phyloP scores from a whole-genome alignment of 192 early-diverging fungal genomes.

The Entomortierella parvispora region DNA sequence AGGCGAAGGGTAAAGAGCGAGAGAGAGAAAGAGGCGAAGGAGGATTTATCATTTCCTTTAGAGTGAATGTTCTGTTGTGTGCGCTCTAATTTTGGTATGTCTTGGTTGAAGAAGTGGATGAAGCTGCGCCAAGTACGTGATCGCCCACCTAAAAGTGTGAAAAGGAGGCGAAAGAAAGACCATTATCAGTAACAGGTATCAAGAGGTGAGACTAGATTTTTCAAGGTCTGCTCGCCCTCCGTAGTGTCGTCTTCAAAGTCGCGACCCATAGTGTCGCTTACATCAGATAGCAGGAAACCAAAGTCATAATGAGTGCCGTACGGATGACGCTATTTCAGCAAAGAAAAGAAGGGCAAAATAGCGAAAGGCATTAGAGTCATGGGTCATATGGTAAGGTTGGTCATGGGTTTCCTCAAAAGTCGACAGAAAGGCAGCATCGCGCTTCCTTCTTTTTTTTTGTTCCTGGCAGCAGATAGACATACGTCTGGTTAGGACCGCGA shows the following conservation, averaged over 20 bases:
- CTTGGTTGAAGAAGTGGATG: slow-evolving; percentile 84
- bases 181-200: background rate
- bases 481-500: slow-evolving; percentile 72
- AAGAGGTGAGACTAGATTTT: background rate
- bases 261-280: too few species aligned
- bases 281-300: slow-evolving; percentile 70
- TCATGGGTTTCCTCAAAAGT: background rate
- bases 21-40: too few species aligned
- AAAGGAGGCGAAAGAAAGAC: background rate
- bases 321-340: slow-evolving; percentile 58
- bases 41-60: too few species aligned
- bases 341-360: background rate
- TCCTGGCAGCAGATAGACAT: slow-evolving; percentile 4
- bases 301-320: slow-evolving; percentile 66
- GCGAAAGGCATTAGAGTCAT: background rate
- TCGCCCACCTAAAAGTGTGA: slow-evolving; percentile 78
- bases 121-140: slow-evolving; percentile 90
- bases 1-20: too few species aligned
- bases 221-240: too few species aligned
- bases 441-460: too few species aligned
- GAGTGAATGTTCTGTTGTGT: slow-evolving; percentile 22
- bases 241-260: background rate
- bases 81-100: slow-evolving; percentile 70
- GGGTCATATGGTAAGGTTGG: background rate
- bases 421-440: background rate